Conservation (phyloP, 2,329 filamentous ascomycete species). For the Aquanectria penicillioides region DNA sequence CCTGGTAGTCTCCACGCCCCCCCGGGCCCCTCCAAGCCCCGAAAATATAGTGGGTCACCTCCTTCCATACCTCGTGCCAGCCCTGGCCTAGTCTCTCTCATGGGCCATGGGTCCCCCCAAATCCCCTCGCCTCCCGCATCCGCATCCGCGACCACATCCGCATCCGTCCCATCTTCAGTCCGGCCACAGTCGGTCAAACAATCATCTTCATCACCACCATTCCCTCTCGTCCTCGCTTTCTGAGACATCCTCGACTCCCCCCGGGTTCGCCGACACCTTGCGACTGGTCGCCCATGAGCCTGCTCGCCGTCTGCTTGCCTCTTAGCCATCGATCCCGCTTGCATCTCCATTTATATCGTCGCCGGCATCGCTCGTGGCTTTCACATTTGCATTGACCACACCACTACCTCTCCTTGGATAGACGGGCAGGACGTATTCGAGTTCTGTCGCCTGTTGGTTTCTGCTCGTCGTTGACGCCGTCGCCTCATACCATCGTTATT, state of each 20-base stretch:
- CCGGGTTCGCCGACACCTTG: slow-evolving; percentile 8
- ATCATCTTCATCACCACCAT: slow-evolving; percentile 29
- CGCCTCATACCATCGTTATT: neutral
- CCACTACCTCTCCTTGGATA: no score
- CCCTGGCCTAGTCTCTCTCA: slow-evolving; percentile 31
- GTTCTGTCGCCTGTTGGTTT: neutral
- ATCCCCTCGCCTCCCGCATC: slow-evolving; percentile 38
- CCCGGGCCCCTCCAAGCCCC: slow-evolving; percentile 23
- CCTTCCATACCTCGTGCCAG: slow-evolving; percentile 37
- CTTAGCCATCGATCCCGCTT: neutral
- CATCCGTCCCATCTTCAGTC: slow-evolving; percentile 38
- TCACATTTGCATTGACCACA: neutral
- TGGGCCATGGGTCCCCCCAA: slow-evolving; percentile 24
- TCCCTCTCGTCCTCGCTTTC: slow-evolving; percentile 23
- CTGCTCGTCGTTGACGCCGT: neutral
- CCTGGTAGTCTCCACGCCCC: slow-evolving; percentile 14
- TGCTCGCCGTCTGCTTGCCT: neutral
- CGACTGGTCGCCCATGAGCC: slow-evolving; percentile 10
- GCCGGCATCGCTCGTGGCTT: neutral
- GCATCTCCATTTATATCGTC: neutral
- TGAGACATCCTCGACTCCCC: slow-evolving; percentile 16
- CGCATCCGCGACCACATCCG: slow-evolving; percentile 19
- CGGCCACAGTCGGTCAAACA: slow-evolving; percentile 38
- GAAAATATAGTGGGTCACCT: slow-evolving; percentile 25
- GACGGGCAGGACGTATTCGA: no score